Percentiles rank a stretch among this genome's conserved stretches.
phyloP scores from a whole-genome alignment of 2,329 filamentous ascomycete species.

The Scedosporium aurantiacum region DNA sequence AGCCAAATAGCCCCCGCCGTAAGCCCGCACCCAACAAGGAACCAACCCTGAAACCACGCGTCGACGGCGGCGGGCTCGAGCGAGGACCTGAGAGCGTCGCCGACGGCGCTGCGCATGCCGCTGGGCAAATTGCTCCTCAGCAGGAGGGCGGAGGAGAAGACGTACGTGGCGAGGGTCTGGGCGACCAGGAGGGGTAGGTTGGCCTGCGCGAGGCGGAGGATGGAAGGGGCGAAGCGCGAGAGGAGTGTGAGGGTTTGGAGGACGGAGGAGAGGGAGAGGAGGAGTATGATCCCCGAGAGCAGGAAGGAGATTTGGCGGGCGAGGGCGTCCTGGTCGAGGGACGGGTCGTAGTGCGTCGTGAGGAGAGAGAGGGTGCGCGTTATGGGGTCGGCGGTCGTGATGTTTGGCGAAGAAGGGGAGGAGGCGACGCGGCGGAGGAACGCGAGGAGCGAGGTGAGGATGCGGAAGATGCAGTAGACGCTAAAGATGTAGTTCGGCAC shows the following conservation, averaged over 20 bases:
- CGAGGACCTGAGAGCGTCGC: slow-evolving; percentile 61
- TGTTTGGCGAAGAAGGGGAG: slow-evolving; percentile 16
- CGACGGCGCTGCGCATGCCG: slow-evolving; percentile 67
- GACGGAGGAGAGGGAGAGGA: slow-evolving; percentile 70
- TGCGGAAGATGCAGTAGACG: slow-evolving; percentile 75
- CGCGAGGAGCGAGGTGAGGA: slow-evolving; percentile 59
- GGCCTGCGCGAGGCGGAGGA: slow-evolving; percentile 64
- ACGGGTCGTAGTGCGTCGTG: slow-evolving; percentile 73
- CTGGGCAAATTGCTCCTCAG: slow-evolving; percentile 67
- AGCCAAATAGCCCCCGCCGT: slow-evolving; percentile 66
- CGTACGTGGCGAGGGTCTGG: slow-evolving; percentile 75
- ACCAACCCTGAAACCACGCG: slow-evolving; percentile 83
- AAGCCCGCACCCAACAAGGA: slow-evolving; percentile 53
- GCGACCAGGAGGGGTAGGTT: slow-evolving; percentile 70
- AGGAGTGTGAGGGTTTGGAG: slow-evolving; percentile 80
- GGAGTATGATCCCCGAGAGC: slow-evolving; percentile 70
- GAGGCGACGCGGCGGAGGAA: slow-evolving; percentile 45
- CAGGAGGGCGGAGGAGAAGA: slow-evolving; percentile 68
- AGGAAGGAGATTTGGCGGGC: slow-evolving; percentile 81
- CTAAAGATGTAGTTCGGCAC: slow-evolving; percentile 59
- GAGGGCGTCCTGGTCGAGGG: slow-evolving; percentile 73
- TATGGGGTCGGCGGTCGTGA: slow-evolving; percentile 64
- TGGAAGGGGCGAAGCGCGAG: slow-evolving; percentile 57
- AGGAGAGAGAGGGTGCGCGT: slow-evolving; percentile 72
- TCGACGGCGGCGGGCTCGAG: slow-evolving; percentile 48